Base-by-base conservation (phyloP, 1,284 basidiomycete genomes). In the Ustilago curta region DNA sequence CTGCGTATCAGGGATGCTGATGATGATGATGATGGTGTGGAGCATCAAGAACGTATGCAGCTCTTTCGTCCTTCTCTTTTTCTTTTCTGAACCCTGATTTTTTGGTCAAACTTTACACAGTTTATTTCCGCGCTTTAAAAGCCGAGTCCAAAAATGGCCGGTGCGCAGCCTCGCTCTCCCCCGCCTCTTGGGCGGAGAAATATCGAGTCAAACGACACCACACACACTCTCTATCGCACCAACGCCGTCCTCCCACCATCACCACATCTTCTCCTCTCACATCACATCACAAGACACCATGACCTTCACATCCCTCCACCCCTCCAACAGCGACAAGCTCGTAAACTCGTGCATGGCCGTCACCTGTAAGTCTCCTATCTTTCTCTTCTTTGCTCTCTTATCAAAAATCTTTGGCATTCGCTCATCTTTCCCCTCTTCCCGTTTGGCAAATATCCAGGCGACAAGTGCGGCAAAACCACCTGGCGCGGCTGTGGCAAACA, bases 381-480 rank as follows among this genome's bases (percentile, higher is more conserved):
- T 23, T n/a, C 32, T 11, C 23, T 12, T 18, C 23, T 18, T 19
- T 11, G 14, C 14, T 23, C 18, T 8, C 27, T 48, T 8, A n/a
- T n/a, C n/a, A n/a, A n/a, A n/a, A n/a, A n/a, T 19, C 1, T 11
- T 0, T 6, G 6, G 29, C 27, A 19, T 2, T n/a, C 6, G 7
- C 51, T 53, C 18, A 53, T n/a, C 25, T 7, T 35, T 5, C 37
- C 29, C 18, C 2, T 8, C 18, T 19, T 27, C 16, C 11, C 7
- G 1, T 6, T 50, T 29, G 29, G 35, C 40, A 19, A 12, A 4
- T 21, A n/a, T n/a, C 8, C 60, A 78, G 76, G 76, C 58, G 70
- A 67, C 56, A 78, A 73, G 61, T 78, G 76, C 49, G 76, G 76
- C 45, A 78, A 78, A 56, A 78, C 76, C 39, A 78, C 76, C 19